Evolutionary conservation across 495 filamentous ascomycete species (phyloP).

Genomic region (Tuber microsphaerosporum): DNA sequence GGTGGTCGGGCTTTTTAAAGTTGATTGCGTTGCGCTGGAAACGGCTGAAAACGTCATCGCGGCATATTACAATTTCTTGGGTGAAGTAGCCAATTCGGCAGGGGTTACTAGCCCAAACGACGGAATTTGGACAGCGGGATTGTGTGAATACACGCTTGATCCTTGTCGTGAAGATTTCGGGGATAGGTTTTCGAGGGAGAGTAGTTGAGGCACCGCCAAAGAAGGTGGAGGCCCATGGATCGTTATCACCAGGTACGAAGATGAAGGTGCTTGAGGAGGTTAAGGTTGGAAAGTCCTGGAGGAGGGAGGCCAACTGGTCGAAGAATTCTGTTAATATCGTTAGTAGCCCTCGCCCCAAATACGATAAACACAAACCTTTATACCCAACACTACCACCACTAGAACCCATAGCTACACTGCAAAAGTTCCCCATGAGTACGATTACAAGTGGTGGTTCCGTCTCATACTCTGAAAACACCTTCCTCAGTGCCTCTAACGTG

Average conservation of each 20-base stretch:
- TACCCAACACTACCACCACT: constrained; percentile 52
- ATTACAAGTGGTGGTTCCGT: constrained; percentile 68
- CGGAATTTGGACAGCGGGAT: constrained; percentile 57
- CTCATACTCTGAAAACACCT: constrained; percentile 63
- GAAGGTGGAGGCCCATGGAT: constrained; percentile 86
- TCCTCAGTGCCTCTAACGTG: constrained; percentile 67
- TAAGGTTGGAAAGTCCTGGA: constrained; percentile 79
- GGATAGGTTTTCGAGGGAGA: constrained; percentile 65
- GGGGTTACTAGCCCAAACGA: constrained; percentile 83
- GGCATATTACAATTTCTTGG: constrained; percentile 75
- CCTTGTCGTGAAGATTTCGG: constrained; percentile 78
- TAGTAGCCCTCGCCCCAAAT: constrained; percentile 23
- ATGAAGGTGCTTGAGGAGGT: constrained; percentile 74
- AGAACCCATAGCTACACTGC: constrained; percentile 62
- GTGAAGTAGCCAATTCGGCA: constrained; percentile 69
- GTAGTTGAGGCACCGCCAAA: constrained; percentile 69
- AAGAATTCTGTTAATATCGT: constrained; percentile 78
- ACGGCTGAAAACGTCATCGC: constrained; percentile 75
- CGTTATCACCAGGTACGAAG: constrained; percentile 92
- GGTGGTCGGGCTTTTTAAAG: constrained; percentile 46
- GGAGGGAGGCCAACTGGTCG: constrained; percentile 69
- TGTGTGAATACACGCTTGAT: constrained; percentile 70
- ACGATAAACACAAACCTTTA: constrained; percentile 18
- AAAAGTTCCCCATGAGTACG: constrained; percentile 79
- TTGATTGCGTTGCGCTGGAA: constrained; percentile 66